A percentile compares a stretch with the other conserved stretches of the same genome.
Evolutionary conservation across 2,329 filamentous ascomycete genomes (phyloP).

Genomic region (Emericellopsis atlantica): DNA sequence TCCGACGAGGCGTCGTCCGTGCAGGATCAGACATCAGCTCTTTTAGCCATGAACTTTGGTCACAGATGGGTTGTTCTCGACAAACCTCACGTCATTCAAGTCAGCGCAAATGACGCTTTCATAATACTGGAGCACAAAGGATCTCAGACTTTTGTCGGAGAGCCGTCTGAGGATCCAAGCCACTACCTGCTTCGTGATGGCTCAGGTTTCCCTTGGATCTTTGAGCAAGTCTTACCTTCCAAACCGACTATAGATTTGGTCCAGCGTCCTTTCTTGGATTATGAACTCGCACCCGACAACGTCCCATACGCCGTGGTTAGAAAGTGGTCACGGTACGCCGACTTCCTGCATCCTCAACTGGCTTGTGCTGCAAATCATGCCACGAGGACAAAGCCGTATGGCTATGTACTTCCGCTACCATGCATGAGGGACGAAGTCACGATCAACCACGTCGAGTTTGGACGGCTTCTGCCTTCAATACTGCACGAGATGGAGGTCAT

Average conservation of each 20-base stretch:
- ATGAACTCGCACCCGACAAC: constrained; percentile 26
- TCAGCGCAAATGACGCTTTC: constrained; percentile 14
- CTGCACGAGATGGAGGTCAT: constrained; percentile 54
- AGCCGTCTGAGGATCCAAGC: constrained; percentile 7
- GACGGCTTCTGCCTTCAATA: constrained; percentile 59
- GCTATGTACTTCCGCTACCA: constrained; percentile 28
- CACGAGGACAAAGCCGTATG: constrained; percentile 27
- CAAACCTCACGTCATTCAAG: constrained; percentile 27
- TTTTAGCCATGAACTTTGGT: constrained; percentile 33
- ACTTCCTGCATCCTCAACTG: constrained; percentile 39
- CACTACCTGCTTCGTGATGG: constrained; percentile 27
- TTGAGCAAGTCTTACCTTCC: constrained; percentile 22
- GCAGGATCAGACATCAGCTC: constrained; percentile 28
- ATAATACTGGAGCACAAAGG: constrained; percentile 19
- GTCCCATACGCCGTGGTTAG: constrained; percentile 33
- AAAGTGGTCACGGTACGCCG: constrained; percentile 39
- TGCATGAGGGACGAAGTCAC: constrained; percentile 37
- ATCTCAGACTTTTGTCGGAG: constrained; percentile 9
- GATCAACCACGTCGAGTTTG: constrained; percentile 31
- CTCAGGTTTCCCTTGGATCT: constrained; percentile 23
- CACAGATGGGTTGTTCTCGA: constrained; percentile 30
- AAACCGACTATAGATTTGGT: constrained; percentile 31
- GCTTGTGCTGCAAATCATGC: constrained; percentile 1
- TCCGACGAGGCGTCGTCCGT: constrained; percentile 5
- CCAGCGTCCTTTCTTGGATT: constrained; percentile 19